These are phyloP conservation scores for Fusarium chaquense DNA, from an alignment of 2,329 filamentous ascomycete genomes.

Conservation along the genomic window DNA sequence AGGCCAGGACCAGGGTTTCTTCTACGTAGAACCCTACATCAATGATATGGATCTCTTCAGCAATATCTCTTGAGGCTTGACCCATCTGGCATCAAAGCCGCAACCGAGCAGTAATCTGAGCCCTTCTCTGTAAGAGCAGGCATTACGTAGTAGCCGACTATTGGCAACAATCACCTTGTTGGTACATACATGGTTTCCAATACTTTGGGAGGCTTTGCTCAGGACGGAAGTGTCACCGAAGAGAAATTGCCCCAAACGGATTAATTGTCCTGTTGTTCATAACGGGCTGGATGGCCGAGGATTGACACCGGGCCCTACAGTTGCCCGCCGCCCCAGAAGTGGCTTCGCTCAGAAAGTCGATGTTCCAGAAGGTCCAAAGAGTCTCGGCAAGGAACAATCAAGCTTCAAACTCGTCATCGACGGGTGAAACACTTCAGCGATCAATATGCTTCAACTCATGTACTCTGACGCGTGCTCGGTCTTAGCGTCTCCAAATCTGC, in stretches of 20 bases:
- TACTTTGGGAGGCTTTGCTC: constrained; percentile 38
- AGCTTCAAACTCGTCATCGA: constrained; percentile 33
- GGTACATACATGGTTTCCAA: constrained; percentile 35
- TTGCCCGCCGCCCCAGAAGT: constrained; percentile 29
- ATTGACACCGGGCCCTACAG: constrained; percentile 23
- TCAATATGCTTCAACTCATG: constrained; percentile 30
- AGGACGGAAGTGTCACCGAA: constrained; percentile 41
- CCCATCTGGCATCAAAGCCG: constrained; percentile 13
- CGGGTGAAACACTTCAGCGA: constrained; percentile 44
- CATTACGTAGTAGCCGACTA: constrained; percentile 24
- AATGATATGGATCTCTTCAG: constrained; percentile 19
- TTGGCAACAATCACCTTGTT: constrained; percentile 25
- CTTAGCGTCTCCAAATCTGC: constrained; percentile 27
- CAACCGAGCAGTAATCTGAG: constrained; percentile 43
- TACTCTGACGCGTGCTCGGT: constrained; percentile 15
- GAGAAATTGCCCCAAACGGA: constrained; percentile 32
- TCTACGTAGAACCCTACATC: background rate
- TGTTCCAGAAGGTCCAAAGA: constrained; percentile 47
- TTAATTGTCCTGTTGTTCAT: constrained; percentile 27
- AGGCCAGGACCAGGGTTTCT: constrained; percentile 32
- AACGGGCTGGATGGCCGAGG: constrained; percentile 7
- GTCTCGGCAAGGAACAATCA: constrained; percentile 23
- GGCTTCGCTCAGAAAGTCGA: constrained; percentile 36
- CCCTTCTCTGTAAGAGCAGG: constrained; percentile 22
- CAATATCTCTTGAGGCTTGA: constrained; percentile 11